phyloP scores from a whole-genome alignment of 306 rosid species.

The Vicia villosa region DNA sequence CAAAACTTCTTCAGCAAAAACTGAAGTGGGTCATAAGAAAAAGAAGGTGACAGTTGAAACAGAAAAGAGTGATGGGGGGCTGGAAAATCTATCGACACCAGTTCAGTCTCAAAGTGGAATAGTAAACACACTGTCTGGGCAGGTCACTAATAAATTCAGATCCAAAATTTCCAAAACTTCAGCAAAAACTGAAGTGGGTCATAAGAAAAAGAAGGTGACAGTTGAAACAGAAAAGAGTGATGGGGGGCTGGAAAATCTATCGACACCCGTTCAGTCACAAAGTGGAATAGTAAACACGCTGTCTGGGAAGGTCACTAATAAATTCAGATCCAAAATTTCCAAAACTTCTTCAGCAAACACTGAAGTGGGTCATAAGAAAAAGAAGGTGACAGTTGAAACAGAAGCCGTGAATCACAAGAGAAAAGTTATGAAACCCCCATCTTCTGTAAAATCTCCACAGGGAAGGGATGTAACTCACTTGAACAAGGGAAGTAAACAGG shows the following conservation, averaged over 20 bases:
- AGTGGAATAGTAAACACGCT: slow-evolving; percentile 19
- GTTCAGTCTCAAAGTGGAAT: no score
- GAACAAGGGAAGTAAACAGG: slow-evolving; percentile 8
- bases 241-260: slow-evolving; percentile 30
- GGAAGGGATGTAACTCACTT: slow-evolving; percentile 22
- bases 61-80: no score
- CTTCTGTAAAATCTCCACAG: not conserved
- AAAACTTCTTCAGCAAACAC: slow-evolving; percentile 16
- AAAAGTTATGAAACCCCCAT: not conserved
- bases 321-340: slow-evolving; percentile 26
- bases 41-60: slow-evolving; percentile 3
- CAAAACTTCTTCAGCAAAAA: slow-evolving; percentile 14
- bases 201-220: no score
- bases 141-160: no score
- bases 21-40: slow-evolving; percentile 27
- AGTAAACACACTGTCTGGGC: no score
- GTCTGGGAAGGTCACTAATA: slow-evolving; percentile 19
- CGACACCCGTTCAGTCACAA: slow-evolving; percentile 37
- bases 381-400: slow-evolving; percentile 13
- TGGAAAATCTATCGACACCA: no score
- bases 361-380: slow-evolving; percentile 28
- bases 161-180: no score
- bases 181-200: no score
- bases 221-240: slow-evolving; percentile 31
- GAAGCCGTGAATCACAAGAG: not conserved